Base-by-base conservation (phyloP, 164 flowering plant genomes). In the Houttuynia cordata region DNA sequence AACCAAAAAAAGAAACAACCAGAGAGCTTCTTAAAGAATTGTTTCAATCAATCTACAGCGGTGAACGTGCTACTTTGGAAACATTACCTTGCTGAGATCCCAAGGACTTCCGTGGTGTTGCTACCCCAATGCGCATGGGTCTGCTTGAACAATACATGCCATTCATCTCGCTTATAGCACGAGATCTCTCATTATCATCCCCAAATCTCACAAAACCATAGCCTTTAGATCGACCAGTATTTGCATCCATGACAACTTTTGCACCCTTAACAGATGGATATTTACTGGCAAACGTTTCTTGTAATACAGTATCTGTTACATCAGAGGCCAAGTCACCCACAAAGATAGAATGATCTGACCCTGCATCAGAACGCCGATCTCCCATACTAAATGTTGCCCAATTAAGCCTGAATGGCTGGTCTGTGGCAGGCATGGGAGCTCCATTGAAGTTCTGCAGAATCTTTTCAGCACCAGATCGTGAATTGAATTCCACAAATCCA, bases 121-220 rank as follows among this genome's bases (percentile, higher is more conserved):
- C 98, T 51, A 78, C 81, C 72, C 96, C 92, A 56, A 87, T 84
- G 50, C 98, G 93, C 98, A 93, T 93, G 45, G 96, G 76, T 79
- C 98, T 87, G 74, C 81, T 87, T 21, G 92, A 87, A 74, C 98
- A 93, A 59, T 79, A 82, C 17, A 73, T 80, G 50, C 98, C 98
- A 68, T 87, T 86, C 98, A 93, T 93, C 65, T 90, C 97, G 45
- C 83, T 79, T 84, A 93, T 82, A 58, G 98, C 96, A 61, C 78
- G 81, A 20, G 87, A 22, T 67, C 83, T 83, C 70, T 92, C 98
- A 73, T 61, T 73, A 55, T 92, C 98, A 74, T 92, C 98, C 57
- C 88, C 97, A 79, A 92, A 92, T 73, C 98, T 80, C 61, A 92
- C 98, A 75, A 92, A 92, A 17, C 97, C 97, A 68, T 92, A 92